A percentile compares a stretch with the other conserved stretches of the same genome.
Conservation (phyloP, 208 protist genomes). For the Acanthamoeba triangularis region DNA sequence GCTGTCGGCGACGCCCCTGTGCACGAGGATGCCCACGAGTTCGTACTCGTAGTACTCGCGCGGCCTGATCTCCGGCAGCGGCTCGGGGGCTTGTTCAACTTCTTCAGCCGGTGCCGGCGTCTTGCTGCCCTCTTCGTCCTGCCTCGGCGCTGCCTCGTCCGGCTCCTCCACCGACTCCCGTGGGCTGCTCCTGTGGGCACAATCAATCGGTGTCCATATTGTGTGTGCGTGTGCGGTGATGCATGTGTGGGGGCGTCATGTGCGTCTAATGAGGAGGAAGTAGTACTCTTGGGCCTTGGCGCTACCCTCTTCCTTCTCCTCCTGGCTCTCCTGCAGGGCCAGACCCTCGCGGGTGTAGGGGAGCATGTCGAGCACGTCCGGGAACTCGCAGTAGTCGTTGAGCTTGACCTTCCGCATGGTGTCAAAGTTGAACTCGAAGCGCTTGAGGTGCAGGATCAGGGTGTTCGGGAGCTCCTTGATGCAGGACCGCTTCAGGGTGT, state of each 20-base stretch:
- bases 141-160: neutral
- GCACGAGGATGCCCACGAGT: conserved; percentile 89
- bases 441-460: conserved; percentile 90
- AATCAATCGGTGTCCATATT: too few relatives aligned
- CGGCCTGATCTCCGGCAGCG: conserved; percentile 1
- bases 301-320: neutral
- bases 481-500: conserved; percentile 81
- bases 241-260: too few relatives aligned
- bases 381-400: conserved; percentile 90
- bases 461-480: conserved; percentile 86
- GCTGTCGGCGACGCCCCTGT: conserved; percentile 87
- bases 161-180: neutral
- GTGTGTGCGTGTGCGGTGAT: too few relatives aligned
- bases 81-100: neutral
- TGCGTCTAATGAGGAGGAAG: too few relatives aligned
- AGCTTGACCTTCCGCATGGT: conserved; percentile 81
- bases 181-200: neutral
- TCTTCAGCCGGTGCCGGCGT: neutral
- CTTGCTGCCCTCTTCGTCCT: neutral
- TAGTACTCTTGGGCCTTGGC: neutral
- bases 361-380: conserved; percentile 84
- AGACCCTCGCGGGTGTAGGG: conserved; percentile 86
- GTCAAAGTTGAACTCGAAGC: conserved; percentile 83
- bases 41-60: conserved; percentile 87
- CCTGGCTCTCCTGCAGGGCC: conserved; percentile 1